Evolutionary conservation across 169 alveolate species (phyloP), one percentile per base, ranked within the genome.

Genomic region (Plasmodium relictum): DNA sequence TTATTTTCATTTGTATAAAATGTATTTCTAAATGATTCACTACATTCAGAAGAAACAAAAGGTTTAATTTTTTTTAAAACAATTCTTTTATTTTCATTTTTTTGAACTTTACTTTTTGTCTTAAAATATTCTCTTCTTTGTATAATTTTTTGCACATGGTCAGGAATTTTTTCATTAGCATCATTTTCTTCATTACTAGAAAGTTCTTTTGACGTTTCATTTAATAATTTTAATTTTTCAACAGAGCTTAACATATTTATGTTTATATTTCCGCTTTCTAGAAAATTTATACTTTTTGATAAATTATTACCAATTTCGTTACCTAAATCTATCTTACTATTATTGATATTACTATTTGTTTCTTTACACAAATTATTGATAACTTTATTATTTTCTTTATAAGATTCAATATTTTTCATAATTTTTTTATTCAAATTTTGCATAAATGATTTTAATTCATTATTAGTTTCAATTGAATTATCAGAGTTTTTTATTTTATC

Each of bases 121-220:
- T 66, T 69, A 69, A 83, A 83, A 83, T 83, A 66, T 83, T 83
- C 91, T 78, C 89, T 78, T 68, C 91, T 83, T 70, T 83, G 56
- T 71, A 83, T 69, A 39, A 83, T 83, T 83, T 70, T 83, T 37
- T 83, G 71, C 10, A 69, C 91, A 69, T 66, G 85, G 16, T 83
- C 91, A 56, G 91, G 91, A 56, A 83, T 83, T 42, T 20, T 62
- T 45, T 70, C 91, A 6, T 44, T 61, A 39, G 18, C 1, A 62
- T 83, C 72, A 1, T 39, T 9, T 54, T 83, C 91, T 39, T 83
- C 91, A 78, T 65, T 58, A 6, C 31, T 50, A 1, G 78, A 37
- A 65, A 78, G 48, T 45, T 65, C 89, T 50, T 65, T 78, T 14
- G 78, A 26, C 18, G 78, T 78, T 62, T 78, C 78, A 65, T 78